Conservation (phyloP, 1,284 basidiomycete species). For the Pseudozyma sp. region DNA sequence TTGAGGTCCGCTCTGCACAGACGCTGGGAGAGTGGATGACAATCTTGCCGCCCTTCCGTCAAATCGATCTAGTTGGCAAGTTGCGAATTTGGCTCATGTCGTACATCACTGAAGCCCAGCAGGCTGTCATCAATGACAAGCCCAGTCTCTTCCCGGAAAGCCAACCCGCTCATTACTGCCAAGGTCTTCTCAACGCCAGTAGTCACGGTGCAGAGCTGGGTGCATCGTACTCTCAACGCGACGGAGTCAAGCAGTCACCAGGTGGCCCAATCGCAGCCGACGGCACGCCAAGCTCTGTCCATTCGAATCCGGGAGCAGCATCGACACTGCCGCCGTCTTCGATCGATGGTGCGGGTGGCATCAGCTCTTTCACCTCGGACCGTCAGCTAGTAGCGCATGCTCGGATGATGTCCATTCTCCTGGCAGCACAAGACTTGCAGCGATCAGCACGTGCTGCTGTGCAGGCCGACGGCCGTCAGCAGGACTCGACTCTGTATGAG, state of each 20-base stretch:
- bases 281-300: slow-evolving; percentile 22
- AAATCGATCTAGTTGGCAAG: slow-evolving; percentile 58
- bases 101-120: slow-evolving; percentile 60
- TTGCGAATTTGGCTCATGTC: slow-evolving; percentile 62
- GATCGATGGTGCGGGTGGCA: slow-evolving; percentile 29
- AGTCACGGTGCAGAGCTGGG: slow-evolving; percentile 32
- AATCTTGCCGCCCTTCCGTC: slow-evolving; percentile 59
- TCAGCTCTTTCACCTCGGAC: slow-evolving; percentile 47
- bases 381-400: slow-evolving; percentile 59
- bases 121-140: slow-evolving; percentile 56
- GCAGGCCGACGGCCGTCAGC: neutral
- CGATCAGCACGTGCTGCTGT: slow-evolving; percentile 36
- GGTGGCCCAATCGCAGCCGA: slow-evolving; percentile 6
- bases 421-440: slow-evolving; percentile 45
- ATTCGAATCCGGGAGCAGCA: slow-evolving; percentile 21
- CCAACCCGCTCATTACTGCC: slow-evolving; percentile 52
- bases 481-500: slow-evolving; percentile 14
- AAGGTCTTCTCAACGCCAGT: slow-evolving; percentile 50
- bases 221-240: slow-evolving; percentile 2
- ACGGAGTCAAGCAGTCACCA: slow-evolving; percentile 4
- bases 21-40: slow-evolving; percentile 59
- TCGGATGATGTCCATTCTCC: slow-evolving; percentile 55
- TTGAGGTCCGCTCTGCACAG: slow-evolving; percentile 54
- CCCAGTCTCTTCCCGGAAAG: slow-evolving; percentile 46
- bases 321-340: slow-evolving; percentile 6